A percentile compares a stretch with the other conserved stretches of the same genome.
Conservation (phyloP, 257 asterid genomes). For the Fraxinus excelsior region DNA sequence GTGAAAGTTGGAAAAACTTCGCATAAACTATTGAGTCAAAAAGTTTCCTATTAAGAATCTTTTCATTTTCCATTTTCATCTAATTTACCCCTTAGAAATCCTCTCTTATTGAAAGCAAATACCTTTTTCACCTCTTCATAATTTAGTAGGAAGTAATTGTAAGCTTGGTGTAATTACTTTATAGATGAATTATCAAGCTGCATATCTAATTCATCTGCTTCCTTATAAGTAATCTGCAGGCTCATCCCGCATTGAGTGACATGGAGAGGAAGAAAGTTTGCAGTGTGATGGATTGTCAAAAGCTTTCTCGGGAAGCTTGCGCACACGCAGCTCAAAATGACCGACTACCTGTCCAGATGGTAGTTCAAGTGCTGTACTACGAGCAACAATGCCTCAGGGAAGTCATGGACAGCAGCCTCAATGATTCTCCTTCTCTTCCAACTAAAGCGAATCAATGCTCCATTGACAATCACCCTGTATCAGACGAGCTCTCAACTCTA, state of each 20-base stretch:
- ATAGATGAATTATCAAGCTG: not conserved
- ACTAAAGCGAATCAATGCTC: conserved; percentile 35
- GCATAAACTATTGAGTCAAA: not conserved
- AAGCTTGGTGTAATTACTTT: not conserved
- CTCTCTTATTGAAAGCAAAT: not conserved
- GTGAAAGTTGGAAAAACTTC: not conserved
- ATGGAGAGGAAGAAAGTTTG: conserved; percentile 83
- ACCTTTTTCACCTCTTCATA: not conserved
- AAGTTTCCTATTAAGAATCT: not conserved
- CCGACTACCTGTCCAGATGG: conserved; percentile 79
- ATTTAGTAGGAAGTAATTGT: not conserved
- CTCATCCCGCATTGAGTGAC: conserved; percentile 77
- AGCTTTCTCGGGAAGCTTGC: conserved; percentile 83
- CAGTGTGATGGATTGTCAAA: conserved; percentile 86
- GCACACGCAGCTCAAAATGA: conserved; percentile 93
- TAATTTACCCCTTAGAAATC: not conserved
- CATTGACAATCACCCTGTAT: conserved; percentile 24
- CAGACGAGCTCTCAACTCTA: conserved; percentile 49
- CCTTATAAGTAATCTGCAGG: conserved; percentile 40
- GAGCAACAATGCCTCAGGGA: conserved; percentile 85
- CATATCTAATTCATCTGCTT: not conserved
- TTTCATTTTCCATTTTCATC: not conserved
- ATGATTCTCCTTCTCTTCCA: conserved; percentile 38
- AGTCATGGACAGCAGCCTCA: conserved; percentile 48
- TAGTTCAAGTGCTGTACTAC: conserved; percentile 82